A percentile compares a stretch with the other conserved stretches of the same genome.
These are phyloP conservation scores for Agrocybe pediades DNA, from an alignment of 768 basidiomycete genomes.

Conservation along the genomic window DNA sequence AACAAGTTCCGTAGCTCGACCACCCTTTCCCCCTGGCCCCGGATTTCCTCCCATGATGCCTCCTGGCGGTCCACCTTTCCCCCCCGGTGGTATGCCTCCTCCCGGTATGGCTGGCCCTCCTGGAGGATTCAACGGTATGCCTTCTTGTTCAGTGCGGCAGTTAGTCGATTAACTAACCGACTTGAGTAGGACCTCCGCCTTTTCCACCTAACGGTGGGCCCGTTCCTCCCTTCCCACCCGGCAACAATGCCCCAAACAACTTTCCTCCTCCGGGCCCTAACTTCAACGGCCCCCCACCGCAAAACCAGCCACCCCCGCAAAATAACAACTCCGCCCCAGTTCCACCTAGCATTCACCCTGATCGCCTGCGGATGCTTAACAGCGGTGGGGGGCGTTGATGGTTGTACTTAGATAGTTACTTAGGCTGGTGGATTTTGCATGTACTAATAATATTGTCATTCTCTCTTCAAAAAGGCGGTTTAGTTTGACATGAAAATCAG, in stretches of 20 bases:
- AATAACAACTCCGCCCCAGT: conserved; percentile 28
- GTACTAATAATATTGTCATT: conserved; percentile 3
- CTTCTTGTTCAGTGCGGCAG: neutral
- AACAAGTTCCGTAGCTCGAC: conserved; percentile 46
- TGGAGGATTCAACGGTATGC: conserved; percentile 24
- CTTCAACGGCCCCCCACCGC: conserved; percentile 36
- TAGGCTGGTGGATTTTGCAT: conserved; percentile 3
- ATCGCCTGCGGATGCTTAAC: conserved; percentile 80
- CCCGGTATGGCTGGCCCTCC: conserved; percentile 44
- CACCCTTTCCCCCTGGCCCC: conserved; percentile 72
- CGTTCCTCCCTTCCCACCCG: conserved; percentile 51
- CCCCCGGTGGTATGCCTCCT: conserved; percentile 54
- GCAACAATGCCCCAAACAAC: conserved; percentile 32
- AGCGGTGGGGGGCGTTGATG: conserved; percentile 24
- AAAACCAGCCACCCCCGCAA: conserved; percentile 29
- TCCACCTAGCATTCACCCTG: conserved; percentile 79
- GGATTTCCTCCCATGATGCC: conserved; percentile 55
- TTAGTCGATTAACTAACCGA: conserved; percentile 6
- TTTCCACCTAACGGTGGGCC: conserved; percentile 53
- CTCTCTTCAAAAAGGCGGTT: too few relatives aligned
- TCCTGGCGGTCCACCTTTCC: conserved; percentile 71
- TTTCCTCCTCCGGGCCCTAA: conserved; percentile 31
- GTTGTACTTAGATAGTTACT: neutral
- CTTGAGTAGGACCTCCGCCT: conserved; percentile 41
- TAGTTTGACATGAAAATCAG: too few relatives aligned